Conservation (phyloP, 176 grass and related monocot genomes). For the Eleusine indica region DNA sequence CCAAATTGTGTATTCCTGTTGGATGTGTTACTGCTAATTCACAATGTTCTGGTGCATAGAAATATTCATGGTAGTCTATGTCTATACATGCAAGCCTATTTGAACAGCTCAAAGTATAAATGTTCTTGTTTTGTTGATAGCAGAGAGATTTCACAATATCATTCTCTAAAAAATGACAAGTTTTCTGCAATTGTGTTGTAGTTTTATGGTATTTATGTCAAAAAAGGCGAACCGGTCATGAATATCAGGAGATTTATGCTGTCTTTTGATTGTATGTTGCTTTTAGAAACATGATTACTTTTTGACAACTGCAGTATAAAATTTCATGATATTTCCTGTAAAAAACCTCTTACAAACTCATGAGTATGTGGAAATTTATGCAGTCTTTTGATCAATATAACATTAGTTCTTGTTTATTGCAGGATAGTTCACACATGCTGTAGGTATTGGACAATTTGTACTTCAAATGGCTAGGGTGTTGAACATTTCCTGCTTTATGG, state of each 20-base stretch:
- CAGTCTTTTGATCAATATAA: constrained; percentile 2
- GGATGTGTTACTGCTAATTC: not conserved
- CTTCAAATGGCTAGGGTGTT: constrained; percentile 36
- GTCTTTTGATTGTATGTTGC: not conserved
- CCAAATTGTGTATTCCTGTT: not conserved
- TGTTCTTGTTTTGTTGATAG: not conserved
- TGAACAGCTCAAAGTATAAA: not conserved
- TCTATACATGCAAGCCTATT: not conserved
- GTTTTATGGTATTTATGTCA: not conserved
- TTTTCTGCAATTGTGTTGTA: not conserved
- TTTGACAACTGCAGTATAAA: not conserved
- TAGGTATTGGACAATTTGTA: constrained; percentile 17
- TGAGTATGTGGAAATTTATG: not conserved
- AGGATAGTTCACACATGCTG: constrained; percentile 44
- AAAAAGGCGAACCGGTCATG: not conserved
- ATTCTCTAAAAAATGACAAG: not conserved
- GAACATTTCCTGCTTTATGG: not conserved
- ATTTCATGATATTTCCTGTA: not conserved
- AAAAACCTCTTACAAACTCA: not conserved
- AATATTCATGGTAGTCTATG: not conserved
- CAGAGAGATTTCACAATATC: not conserved
- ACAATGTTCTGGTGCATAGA: not conserved
- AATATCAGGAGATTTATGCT: not conserved
- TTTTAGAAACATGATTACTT: not conserved
- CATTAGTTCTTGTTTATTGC: constrained; percentile 7